Base-by-base conservation (phyloP, 768 basidiomycete species). In the Suillus luteus region DNA sequence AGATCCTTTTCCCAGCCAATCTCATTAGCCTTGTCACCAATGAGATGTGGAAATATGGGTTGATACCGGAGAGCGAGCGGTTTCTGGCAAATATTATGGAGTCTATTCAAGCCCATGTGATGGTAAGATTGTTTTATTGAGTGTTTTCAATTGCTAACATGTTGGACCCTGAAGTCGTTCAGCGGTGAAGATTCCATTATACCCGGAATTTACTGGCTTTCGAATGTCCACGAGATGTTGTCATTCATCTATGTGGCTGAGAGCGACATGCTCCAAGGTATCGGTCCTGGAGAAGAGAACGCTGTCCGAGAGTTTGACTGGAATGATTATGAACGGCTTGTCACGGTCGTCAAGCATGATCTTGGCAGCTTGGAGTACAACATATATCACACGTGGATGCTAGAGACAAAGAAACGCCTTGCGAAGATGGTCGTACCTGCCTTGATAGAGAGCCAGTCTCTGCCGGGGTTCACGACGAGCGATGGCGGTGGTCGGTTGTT, bases 41-140 rank as follows among this genome's bases (percentile, higher is more conserved):
- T 76, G 97, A 99, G 78, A 99, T 99, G 97, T 99, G 97, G 97
- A 98, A 97, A 78, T 95, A 96, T 71, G 95, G 96, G 57, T 86
- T 99, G 68, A 98, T 99, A 68, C 84, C 88, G 17, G 97, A 99
- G 77, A 96, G 95, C 79, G 97, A 99, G 77, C 85, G 96, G 55
- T 99, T 99, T 86, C 81, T 99, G 63, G 97, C 97, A 41, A 99
- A 96, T 74, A 93, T 99, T 62, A 99, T 99, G 96, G 96, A 98
- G 76, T 92, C 90, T 3, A 91, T 99, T 64, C 97, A 99, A 80
- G 84, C 90, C 31, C 95, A 99, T 78, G 95, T 99, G 67, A 98
- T 99, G 95, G 97, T 95, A 65, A 70, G 24, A 19, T 58, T 11
- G 91, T 84, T 24, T 17, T 35, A n/a, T 17, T 19, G 58, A 5